Evolutionary conservation across 2,329 filamentous ascomycete genomes (phyloP).

Genomic region (Gnomoniopsis sp.): DNA sequence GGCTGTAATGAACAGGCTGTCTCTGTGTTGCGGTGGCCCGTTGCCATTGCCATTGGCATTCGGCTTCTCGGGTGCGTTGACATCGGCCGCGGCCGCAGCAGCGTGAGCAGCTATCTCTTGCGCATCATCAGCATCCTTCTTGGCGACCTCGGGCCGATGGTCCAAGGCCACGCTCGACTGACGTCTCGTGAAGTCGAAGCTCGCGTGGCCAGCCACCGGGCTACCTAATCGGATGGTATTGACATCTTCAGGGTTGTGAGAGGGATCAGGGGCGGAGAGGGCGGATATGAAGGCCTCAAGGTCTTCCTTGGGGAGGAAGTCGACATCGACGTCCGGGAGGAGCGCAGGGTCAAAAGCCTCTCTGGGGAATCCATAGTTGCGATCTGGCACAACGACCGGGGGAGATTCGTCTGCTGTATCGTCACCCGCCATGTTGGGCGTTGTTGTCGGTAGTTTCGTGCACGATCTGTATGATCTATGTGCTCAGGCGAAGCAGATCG

Average conservation of each 20-base stretch:
- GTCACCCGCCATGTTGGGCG: slow-evolving; percentile 6
- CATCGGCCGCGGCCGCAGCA: slow-evolving; percentile 36
- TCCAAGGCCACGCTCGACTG: slow-evolving; percentile 30
- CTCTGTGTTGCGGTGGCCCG: slow-evolving; percentile 6
- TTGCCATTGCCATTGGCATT: slow-evolving; percentile 19
- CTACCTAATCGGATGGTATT: slow-evolving; percentile 38
- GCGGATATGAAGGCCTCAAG: slow-evolving; percentile 77
- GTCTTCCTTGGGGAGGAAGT: slow-evolving; percentile 73
- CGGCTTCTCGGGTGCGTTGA: slow-evolving; percentile 19
- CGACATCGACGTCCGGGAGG: slow-evolving; percentile 75
- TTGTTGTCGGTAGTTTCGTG: background rate
- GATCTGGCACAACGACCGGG: slow-evolving; percentile 26
- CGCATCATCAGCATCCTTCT: slow-evolving; percentile 22
- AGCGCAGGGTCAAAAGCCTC: slow-evolving; percentile 64
- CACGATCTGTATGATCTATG: background rate
- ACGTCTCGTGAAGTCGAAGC: slow-evolving; percentile 40
- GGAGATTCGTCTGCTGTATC: slow-evolving; percentile 9
- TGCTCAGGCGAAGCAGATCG: background rate
- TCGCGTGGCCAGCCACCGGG: slow-evolving; percentile 34
- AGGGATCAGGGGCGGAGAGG: slow-evolving; percentile 74
- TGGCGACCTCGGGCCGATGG: slow-evolving; percentile 19
- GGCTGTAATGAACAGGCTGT: slow-evolving; percentile 70
- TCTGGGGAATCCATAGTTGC: slow-evolving; percentile 54
- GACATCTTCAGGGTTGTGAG: slow-evolving; percentile 58
- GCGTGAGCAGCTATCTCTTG: slow-evolving; percentile 35